Evolutionary conservation across 1,139 yeast species (phyloP), one percentile per base, ranked within the genome.

Genomic region (Wickerhamomyces sp.): DNA sequence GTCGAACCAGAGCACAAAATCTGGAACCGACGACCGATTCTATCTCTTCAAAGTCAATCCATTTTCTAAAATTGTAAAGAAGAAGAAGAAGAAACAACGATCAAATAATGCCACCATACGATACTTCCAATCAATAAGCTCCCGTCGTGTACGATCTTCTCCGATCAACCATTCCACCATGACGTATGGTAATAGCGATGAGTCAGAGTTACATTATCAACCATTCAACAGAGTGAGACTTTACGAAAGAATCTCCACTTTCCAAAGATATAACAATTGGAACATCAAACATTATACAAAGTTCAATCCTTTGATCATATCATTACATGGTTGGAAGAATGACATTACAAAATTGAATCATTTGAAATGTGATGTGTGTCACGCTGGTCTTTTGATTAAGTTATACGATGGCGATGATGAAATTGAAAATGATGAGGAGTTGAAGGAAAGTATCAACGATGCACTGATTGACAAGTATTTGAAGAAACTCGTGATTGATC

Each of bases 231-330:
- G 44, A 19, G 16, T 31, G 1, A 39, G 37, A 16, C 39, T 58
- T 11, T 31, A 51, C 14, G 42, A 45, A 13, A 36, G 63, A 23
- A 45, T 59, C 14, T 37, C 41, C 16, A 47, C 61, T 8, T 59
- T 50, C 16, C 25, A 32, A 18, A 32, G n/a, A 4, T 7, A 23
- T 6, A 5, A 11, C 16, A 53, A 52, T 31, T 58, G 64, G 63
- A 44, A 54, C 4, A 40, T 58, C 11, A 41, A 44, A 4, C 20
- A 27, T 4, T n/a, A 11, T 2, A 33, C 28, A 12, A n/a, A 28
- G 6, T 12, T 35, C 6, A 32, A 31, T 6, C 38, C 41, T 19
- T 16, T 38, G 8, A 16, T 15, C 1, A 15, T 23, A 5, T 4
- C 39, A 6, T 14, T 33, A 4, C 21, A 32, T 16, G 41, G 41